phyloP scores from a whole-genome alignment of 306 rosid species.

The Cicer yamashitae region DNA sequence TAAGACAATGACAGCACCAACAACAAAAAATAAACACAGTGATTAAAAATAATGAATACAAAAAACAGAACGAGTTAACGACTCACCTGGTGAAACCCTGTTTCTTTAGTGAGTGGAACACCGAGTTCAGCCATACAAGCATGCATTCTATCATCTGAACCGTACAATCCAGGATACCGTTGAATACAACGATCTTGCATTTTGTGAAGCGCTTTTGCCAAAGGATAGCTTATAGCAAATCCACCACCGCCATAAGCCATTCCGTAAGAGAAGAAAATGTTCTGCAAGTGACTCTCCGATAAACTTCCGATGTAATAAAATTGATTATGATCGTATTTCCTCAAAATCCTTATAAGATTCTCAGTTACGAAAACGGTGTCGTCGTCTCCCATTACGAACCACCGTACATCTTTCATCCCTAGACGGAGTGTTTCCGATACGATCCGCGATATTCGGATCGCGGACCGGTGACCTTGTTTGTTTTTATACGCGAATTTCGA shows the following conservation, averaged over 20 bases:
- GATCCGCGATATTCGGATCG: conserved; percentile 96
- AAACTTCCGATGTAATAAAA: conserved; percentile 84
- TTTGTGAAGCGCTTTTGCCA: conserved; percentile 68
- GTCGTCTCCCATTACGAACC: conserved; percentile 99
- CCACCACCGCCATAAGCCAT: conserved; percentile 99
- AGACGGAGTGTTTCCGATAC: conserved; percentile 83
- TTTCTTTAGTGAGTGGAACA: conserved; percentile 93
- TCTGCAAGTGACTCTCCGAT: conserved; percentile 94
- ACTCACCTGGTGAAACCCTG: conserved; percentile 92
- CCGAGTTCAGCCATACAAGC: conserved; percentile 99
- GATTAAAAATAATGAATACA: background rate
- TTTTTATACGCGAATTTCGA: conserved; percentile 66
- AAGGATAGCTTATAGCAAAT: conserved; percentile 86
- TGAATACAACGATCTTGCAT: conserved; percentile 95
- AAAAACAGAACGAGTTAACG: background rate
- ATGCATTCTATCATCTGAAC: conserved; percentile 95
- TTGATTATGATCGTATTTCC: conserved; percentile 85
- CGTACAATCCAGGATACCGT: conserved; percentile 85
- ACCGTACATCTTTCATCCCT: conserved; percentile 73
- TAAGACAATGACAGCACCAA: conserved; percentile 26
- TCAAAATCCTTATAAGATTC: conserved; percentile 66
- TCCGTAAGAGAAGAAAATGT: conserved; percentile 85
- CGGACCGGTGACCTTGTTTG: conserved; percentile 93
- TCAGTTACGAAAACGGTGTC: conserved; percentile 93
- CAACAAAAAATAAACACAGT: background rate